Base-by-base conservation (phyloP, 2,329 filamentous ascomycete genomes). In the Ceratocystis cacaofunesta region DNA sequence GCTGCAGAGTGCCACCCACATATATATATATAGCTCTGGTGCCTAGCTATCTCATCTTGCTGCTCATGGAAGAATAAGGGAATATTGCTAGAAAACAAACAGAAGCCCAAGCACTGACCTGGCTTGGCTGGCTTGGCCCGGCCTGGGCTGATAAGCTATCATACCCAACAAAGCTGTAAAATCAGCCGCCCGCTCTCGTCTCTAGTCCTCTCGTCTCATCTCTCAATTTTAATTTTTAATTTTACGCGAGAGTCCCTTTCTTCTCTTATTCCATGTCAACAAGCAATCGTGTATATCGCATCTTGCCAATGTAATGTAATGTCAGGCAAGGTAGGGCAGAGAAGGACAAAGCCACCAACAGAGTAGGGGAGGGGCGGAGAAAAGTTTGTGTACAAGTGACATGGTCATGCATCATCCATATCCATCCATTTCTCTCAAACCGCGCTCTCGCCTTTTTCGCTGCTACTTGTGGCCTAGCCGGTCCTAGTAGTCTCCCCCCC, bases 171-270 rank as follows among this genome's bases (percentile, higher is more conserved):
- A 52, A 52, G 48, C 48, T 52, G 48, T 52, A 52, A 52, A 52
- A 28, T 52, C 48, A 52, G 48, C 48, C 48, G 19, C 48, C 48
- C 48, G 48, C 25, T 52, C 48, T 52, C 48, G 19, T 19, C 46
- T 19, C 46, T 25, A 50, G 46, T 50, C 48, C 25, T 52, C 48
- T 52, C 48, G 19, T 15, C 48, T 52, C 48, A 52, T 52, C 48
- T 52, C 48, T 52, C 48, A 52, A 52, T 52, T 52, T 52, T 52
- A 52, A 52, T 52, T 52, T 52, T 52, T 52, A 52, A 52, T 52
- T 52, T 52, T 52, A 52, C 48, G 48, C 48, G 48, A 52, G 48
- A 5, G 48, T 52, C 48, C 48, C 48, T 52, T 52, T 52, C 22
- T 25, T 25, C 48, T 28, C 48, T 41, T 52, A 52, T 52, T 25